Evolutionary conservation across 495 filamentous ascomycete species (phyloP), one percentile per base, ranked within the genome.

Genomic region (Tuber indicum): DNA sequence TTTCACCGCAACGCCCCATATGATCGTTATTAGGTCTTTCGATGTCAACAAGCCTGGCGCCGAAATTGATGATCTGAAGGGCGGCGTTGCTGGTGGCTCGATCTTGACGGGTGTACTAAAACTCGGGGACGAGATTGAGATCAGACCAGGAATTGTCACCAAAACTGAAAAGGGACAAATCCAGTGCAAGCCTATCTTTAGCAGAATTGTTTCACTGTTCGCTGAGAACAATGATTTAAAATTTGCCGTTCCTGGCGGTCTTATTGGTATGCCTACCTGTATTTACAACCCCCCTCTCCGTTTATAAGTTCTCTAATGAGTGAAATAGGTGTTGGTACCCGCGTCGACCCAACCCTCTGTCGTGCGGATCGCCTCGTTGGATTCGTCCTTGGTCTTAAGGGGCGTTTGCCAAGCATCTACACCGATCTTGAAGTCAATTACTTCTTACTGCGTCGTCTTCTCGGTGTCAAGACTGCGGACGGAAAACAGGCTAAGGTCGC

Each of bases 31-130:
- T 84, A 92, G 96, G 80, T 98, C 94, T 7, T 99, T 99, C 85
- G 96, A 99, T 83, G 96, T 99, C 80, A 99, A 99, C 90, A 99
- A 99, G 89, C 96, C 96, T 52, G 96, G 96, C 89, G 94, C 96
- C n/a, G 96, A 97, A 86, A 98, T 99, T 76, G 96, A 98, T 46
- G 96, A 99, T 81, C 88, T 99, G 78, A 98, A 98, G 89, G 96
- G 96, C 83, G 96, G 96, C 89, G 96, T 99, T 85, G 96, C 96
- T 81, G 96, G 96, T 89, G 96, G 96, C 78, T 93, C 91, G 86
- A 98, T 99, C 82, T 86, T 99, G 75, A 97, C 93, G 80, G 96
- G 96, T 87, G 93, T 99, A 70, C 87, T 99, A 78, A 97, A 97
- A 87, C 87, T 98, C 82, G 92, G 94, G 72, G 96, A 99, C 82